A percentile compares a stretch with the other conserved stretches of the same genome.
Evolutionary conservation across 2,329 filamentous ascomycete species (phyloP).

Genomic region (Acrocalymma vagum): DNA sequence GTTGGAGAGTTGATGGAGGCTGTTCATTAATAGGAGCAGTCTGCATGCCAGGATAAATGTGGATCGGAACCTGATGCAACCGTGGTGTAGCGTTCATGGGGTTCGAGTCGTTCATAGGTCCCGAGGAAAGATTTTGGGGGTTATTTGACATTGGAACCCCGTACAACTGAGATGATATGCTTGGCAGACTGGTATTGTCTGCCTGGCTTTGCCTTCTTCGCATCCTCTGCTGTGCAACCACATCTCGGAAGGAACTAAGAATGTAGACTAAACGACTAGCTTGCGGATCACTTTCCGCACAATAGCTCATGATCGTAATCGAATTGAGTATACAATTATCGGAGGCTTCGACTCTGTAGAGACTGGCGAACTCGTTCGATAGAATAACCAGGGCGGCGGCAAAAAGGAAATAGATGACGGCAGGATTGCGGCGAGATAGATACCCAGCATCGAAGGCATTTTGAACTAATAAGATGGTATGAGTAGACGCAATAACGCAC

Average conservation of each 20-base stretch:
- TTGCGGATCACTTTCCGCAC: constrained; percentile 50
- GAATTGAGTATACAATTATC: constrained; percentile 48
- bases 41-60: constrained; percentile 47
- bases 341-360: constrained; percentile 43
- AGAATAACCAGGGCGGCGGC: constrained; percentile 50
- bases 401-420: constrained; percentile 53
- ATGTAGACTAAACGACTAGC: constrained; percentile 49
- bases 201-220: constrained; percentile 33
- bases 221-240: constrained; percentile 41
- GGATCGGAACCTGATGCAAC: constrained; percentile 43
- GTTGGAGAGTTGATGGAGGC: constrained; percentile 2
- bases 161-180: constrained; percentile 45
- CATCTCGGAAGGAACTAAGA: constrained; percentile 48
- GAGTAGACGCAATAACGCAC: constrained; percentile 51
- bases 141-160: constrained; percentile 24
- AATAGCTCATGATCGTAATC: constrained; percentile 51
- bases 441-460: constrained; percentile 52
- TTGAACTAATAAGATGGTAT: constrained; percentile 50
- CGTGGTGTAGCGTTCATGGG: constrained; percentile 25
- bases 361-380: constrained; percentile 49
- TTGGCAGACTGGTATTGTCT: constrained; percentile 34
- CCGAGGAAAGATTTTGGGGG: constrained; percentile 1
- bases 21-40: constrained; percentile 32
- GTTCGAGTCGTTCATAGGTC: constrained; percentile 18
- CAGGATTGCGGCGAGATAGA: constrained; percentile 49